These are phyloP conservation scores for Yamadazyma trypodendri DNA, from an alignment of 1,139 yeast genomes.

Conservation along the genomic window DNA sequence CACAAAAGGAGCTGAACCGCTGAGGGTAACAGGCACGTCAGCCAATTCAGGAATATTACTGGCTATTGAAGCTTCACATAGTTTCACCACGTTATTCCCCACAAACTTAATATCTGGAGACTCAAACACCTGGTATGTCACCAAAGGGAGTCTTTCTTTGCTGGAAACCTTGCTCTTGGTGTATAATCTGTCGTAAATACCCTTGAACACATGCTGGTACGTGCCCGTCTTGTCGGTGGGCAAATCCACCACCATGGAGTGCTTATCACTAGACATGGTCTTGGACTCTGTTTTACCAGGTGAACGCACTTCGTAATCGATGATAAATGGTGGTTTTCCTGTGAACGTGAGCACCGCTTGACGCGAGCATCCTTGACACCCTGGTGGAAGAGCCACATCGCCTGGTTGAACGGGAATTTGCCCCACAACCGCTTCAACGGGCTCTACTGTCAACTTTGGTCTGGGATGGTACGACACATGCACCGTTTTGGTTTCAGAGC, in stretches of 20 bases:
- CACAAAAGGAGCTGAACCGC: constrained; percentile 66
- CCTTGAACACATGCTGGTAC: constrained; percentile 60
- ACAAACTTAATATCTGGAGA: constrained; percentile 60
- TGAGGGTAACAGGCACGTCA: constrained; percentile 53
- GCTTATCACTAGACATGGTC: constrained; percentile 30
- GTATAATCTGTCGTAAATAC: constrained; percentile 68
- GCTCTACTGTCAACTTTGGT: constrained; percentile 46
- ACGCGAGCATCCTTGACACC: constrained; percentile 34
- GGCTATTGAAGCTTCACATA: constrained; percentile 49
- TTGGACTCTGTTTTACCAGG: constrained; percentile 53
- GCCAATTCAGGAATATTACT: constrained; percentile 40
- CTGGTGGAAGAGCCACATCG: constrained; percentile 25
- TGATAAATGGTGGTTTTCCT: constrained; percentile 73
- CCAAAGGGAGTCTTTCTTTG: constrained; percentile 31
- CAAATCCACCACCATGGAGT: constrained; percentile 26
- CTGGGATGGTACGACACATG: constrained; percentile 51
- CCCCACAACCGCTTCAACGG: constrained; percentile 10
- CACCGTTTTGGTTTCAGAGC: constrained; percentile 29
- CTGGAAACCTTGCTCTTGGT: constrained; percentile 38
- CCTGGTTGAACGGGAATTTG: constrained; percentile 10
- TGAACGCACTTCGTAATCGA: constrained; percentile 62
- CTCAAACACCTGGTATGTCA: constrained; percentile 60
- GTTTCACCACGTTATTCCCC: constrained; percentile 43
- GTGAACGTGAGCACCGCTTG: constrained; percentile 26
- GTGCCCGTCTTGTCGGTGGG: constrained; percentile 49